Base-by-base conservation (phyloP, 345 rosid genomes). In the Orychophragmus violaceus region DNA sequence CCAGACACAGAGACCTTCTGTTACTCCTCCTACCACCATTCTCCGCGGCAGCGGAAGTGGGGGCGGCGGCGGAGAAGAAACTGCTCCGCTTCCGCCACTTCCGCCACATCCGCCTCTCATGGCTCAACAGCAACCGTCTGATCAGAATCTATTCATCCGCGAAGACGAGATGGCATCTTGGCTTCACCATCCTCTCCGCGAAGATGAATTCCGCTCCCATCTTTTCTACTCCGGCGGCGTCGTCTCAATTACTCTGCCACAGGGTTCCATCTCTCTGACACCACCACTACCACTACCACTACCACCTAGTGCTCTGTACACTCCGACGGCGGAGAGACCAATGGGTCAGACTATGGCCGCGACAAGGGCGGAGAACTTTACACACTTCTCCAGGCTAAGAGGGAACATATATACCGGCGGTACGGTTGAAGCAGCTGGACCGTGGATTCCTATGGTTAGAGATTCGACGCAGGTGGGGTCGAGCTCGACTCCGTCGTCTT, bases 101-200 rank as follows among this genome's bases (percentile, higher is more conserved):
- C 35, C 11, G n/a, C 39, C 24, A n/a, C n/a, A n/a, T 52, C 35
- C 21, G 5, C 37, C 7, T 49, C 76, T 11, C n/a, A 21, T 0
- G 1, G 13, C 2, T 5, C 44, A 39, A 2, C 76, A 71, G 3
- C 79, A 61, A 3, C 37, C 35, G 13, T 28, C 3, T 25, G 23
- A 62, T 52, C 72, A 79, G 14, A 76, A 74, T 57, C 81, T 87
- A 14, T 89, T 91, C 50, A 83, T 84, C 75, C 90, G 83, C 14
- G 96, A 91, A 66, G 92, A 85, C 59, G 98, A 89, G 74, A 87
- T 87, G 92, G 76, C 83, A 17, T 79, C 87, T 23, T 87, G 96
- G 96, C 92, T 85, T 68, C 84, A 82, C 61, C 74, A 76, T 66
- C 92, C 88, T 44, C 74, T 74, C 56, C 2, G 1, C 11, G 30